Conservation (phyloP, 257 asterid species). For the Paulownia fortunei region DNA sequence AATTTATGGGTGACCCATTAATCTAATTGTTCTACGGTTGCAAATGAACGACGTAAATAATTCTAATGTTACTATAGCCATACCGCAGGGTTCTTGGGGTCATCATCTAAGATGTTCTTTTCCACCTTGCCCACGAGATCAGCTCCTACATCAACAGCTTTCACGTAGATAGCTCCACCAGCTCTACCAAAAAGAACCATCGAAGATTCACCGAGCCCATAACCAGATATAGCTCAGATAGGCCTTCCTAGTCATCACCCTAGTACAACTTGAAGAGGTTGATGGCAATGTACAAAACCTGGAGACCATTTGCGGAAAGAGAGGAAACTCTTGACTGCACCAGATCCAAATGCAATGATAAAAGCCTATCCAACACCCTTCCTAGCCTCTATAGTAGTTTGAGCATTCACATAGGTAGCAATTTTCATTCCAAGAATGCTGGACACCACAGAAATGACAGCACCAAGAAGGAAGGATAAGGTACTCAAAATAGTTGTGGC, state of each 20-base stretch:
- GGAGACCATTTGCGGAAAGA: slow-evolving; percentile 89
- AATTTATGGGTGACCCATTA: too few relatives aligned
- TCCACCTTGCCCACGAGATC: slow-evolving; percentile 92
- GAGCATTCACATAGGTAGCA: slow-evolving; percentile 88
- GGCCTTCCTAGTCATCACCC: slow-evolving; percentile 92
- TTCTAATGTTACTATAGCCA: slow-evolving; percentile 19
- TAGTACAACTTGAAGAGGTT: slow-evolving; percentile 79
- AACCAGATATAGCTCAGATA: slow-evolving; percentile 87
- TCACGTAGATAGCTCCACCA: slow-evolving; percentile 90
- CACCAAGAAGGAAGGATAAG: slow-evolving; percentile 75
- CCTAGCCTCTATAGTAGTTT: slow-evolving; percentile 88
- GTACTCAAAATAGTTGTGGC: slow-evolving; percentile 84
- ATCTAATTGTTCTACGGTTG: too few relatives aligned
- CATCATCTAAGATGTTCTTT: slow-evolving; percentile 86
- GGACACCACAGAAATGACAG: slow-evolving; percentile 76
- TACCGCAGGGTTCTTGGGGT: slow-evolving; percentile 91
- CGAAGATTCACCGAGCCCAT: slow-evolving; percentile 94
- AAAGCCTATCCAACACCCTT: slow-evolving; percentile 90
- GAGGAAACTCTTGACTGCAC: slow-evolving; percentile 94
- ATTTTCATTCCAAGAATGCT: slow-evolving; percentile 94
- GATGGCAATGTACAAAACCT: slow-evolving; percentile 69
- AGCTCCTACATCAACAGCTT: slow-evolving; percentile 95
- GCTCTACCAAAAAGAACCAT: slow-evolving; percentile 97
- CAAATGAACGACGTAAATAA: not conserved
- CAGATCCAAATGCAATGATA: slow-evolving; percentile 80